These are phyloP conservation scores for Ilyonectria mors-panacis DNA, from an alignment of 2,329 filamentous ascomycete species.

Conservation along the genomic window DNA sequence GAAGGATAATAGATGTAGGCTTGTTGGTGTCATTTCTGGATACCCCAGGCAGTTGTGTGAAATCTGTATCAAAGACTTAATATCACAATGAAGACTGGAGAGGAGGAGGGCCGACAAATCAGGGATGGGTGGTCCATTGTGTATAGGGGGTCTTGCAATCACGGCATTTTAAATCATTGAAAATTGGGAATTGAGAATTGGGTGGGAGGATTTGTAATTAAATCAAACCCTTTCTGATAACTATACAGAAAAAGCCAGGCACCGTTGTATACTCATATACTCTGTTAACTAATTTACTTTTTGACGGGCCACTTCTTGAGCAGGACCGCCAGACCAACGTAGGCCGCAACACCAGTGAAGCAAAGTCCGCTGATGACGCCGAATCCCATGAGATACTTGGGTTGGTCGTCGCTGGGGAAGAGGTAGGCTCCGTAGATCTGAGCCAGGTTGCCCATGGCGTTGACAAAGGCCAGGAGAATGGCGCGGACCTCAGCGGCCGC, in stretches of 20 bases:
- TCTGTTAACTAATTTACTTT: constrained; percentile 7
- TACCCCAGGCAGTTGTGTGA: no score
- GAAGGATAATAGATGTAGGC: no score
- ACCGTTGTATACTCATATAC: neutral
- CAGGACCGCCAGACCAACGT: constrained; percentile 27
- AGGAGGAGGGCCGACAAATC: no score
- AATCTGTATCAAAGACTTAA: no score
- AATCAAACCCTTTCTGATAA: neutral
- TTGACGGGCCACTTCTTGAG: constrained; percentile 26
- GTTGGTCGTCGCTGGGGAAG: constrained; percentile 63
- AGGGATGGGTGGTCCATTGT: no score
- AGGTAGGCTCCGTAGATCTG: constrained; percentile 70
- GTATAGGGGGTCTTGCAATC: no score
- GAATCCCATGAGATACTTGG: constrained; percentile 65
- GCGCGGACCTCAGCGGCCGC: constrained; percentile 65
- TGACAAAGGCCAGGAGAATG: constrained; percentile 66
- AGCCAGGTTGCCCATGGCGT: constrained; percentile 68
- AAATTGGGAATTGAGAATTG: neutral
- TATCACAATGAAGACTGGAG: no score
- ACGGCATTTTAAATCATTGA: neutral
- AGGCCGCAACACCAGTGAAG: constrained; percentile 30
- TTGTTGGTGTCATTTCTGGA: no score
- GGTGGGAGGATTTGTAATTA: neutral
- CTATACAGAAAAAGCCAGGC: neutral
- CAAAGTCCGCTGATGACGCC: constrained; percentile 43